Evolutionary conservation across 2,329 filamentous ascomycete species (phyloP).

Genomic region (Fusarium newnesense): DNA sequence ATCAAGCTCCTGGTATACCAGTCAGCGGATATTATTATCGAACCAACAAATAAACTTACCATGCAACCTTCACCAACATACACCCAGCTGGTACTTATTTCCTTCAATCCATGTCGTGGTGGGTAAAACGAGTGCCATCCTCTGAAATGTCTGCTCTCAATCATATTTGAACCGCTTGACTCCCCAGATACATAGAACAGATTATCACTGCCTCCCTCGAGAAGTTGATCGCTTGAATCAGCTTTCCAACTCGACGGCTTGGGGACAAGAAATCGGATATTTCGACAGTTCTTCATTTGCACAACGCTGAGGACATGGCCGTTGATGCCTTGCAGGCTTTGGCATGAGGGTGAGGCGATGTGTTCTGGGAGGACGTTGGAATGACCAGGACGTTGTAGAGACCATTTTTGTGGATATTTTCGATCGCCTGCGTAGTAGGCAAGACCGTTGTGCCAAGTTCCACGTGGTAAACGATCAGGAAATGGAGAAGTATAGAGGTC

Average conservation of each 20-base stretch:
- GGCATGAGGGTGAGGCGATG: constrained; percentile 3
- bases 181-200: not conserved
- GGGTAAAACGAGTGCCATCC: not conserved
- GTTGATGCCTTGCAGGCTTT: not conserved
- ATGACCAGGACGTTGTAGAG: rapidly evolving
- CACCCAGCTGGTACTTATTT: not conserved
- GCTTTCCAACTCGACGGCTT: not conserved
- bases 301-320: not conserved
- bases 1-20: not conserved
- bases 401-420: rapidly evolving
- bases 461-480: not conserved
- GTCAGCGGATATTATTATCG: too few relatives aligned
- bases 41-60: not conserved
- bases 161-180: not conserved
- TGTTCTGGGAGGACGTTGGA: not conserved
- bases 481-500: not conserved
- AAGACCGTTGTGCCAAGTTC: not conserved
- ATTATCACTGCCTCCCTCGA: not conserved
- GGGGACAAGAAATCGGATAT: not conserved
- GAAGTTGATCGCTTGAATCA: not conserved
- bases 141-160: not conserved
- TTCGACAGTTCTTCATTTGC: constrained; percentile 16
- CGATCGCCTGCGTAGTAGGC: not conserved
- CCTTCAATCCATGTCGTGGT: not conserved
- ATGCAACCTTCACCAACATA: not conserved